phyloP scores from a whole-genome alignment of 2,329 filamentous ascomycete species.

The Fusarium goolgardi region DNA sequence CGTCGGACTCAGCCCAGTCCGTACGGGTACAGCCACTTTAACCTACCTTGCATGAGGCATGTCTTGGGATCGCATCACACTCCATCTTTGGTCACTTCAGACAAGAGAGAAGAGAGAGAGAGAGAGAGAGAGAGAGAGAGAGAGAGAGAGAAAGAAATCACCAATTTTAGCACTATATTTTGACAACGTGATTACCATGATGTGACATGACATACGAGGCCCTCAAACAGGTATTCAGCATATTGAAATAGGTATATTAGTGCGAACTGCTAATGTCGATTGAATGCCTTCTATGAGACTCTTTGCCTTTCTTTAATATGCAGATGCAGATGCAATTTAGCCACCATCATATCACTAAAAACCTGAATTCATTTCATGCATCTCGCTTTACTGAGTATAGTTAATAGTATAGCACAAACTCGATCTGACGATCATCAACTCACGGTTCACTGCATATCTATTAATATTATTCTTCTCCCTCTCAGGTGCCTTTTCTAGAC shows the following conservation, averaged over 20 bases:
- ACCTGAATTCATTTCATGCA: slow-evolving; percentile 3
- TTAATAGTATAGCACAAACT: not conserved
- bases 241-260: not conserved
- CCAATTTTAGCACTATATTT: slow-evolving; percentile 3
- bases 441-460: slow-evolving; percentile 16
- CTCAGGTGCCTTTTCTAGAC: not conserved
- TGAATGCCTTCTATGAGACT: not conserved
- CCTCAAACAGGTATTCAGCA: not conserved
- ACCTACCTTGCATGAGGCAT: slow-evolving; percentile 3
- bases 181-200: not conserved
- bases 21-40: slow-evolving; percentile 33
- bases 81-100: not conserved
- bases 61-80: slow-evolving; percentile 18
- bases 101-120: not conserved
- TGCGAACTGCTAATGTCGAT: not conserved
- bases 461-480: slow-evolving; percentile 6
- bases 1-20: slow-evolving; percentile 33
- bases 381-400: not conserved
- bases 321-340: slow-evolving; percentile 21
- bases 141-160: not conserved
- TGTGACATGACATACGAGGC: not conserved
- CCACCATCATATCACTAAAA: slow-evolving; percentile 12
- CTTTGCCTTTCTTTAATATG: slow-evolving; percentile 27
- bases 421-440: not conserved
- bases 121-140: not conserved